These are phyloP conservation scores for Choanephora cucurbitarum DNA, from an alignment of 371 early-diverging fungal genomes.

Conservation along the genomic window DNA sequence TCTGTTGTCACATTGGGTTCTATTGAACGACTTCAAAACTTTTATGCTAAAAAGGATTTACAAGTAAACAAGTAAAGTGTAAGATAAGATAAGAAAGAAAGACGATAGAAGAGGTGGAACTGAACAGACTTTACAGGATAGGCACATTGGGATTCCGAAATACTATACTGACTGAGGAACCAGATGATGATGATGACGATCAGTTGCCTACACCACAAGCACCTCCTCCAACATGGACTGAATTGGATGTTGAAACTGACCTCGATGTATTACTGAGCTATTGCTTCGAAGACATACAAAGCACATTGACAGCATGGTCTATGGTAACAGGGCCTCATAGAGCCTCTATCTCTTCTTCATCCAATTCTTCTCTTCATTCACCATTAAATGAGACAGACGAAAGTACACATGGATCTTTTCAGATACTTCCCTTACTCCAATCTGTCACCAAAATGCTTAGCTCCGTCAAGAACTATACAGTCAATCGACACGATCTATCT, in stretches of 20 bases:
- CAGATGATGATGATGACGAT: slow-evolving; percentile 26
- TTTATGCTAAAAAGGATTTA: slow-evolving; percentile 49
- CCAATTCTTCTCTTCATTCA: slow-evolving; percentile 10
- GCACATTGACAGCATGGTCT: slow-evolving; percentile 38
- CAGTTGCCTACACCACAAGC: slow-evolving; percentile 35
- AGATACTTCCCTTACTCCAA: slow-evolving; percentile 38
- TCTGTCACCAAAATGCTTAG: slow-evolving; percentile 46
- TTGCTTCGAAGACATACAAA: slow-evolving; percentile 43
- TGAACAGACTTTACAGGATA: too few relatives aligned
- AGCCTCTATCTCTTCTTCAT: slow-evolving; percentile 8
- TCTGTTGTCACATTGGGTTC: slow-evolving; percentile 52
- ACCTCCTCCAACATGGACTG: slow-evolving; percentile 51
- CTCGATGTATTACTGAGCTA: slow-evolving; percentile 38
- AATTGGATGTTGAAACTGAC: slow-evolving; percentile 49
- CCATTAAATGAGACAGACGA: neutral
- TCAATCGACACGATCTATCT: slow-evolving; percentile 43
- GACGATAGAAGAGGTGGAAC: slow-evolving; percentile 19
- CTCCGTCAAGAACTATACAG: slow-evolving; percentile 44
- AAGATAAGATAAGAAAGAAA: neutral
- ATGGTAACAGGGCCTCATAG: slow-evolving; percentile 33
- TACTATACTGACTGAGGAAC: slow-evolving; percentile 26
- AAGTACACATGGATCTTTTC: slow-evolving; percentile 21
- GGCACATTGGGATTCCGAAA: slow-evolving; percentile 48
- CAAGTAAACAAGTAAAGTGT: slow-evolving; percentile 51
- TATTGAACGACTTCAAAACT: slow-evolving; percentile 51